A percentile compares a stretch with the other conserved stretches of the same genome.
These are phyloP conservation scores for Diaporthe destruens DNA, from an alignment of 2,329 filamentous ascomycete species.

Conservation along the genomic window DNA sequence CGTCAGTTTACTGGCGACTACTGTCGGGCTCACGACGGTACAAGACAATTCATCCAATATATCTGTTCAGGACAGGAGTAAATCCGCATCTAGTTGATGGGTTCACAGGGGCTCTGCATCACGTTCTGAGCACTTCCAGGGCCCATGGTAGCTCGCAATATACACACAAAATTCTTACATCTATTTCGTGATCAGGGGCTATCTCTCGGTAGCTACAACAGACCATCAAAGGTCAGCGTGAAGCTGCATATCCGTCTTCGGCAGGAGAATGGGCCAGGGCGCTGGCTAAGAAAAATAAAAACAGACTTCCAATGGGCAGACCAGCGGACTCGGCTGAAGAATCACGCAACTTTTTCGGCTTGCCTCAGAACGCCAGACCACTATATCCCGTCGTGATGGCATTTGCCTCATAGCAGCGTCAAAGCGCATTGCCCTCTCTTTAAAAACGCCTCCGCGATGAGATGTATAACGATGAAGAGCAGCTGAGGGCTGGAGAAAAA, in stretches of 20 bases:
- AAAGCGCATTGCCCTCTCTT: not conserved
- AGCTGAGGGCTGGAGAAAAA: not conserved
- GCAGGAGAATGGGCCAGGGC: not conserved
- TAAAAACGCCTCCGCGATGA: slow-evolving; percentile 9
- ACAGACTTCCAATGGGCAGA: not conserved
- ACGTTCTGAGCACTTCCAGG: too few species aligned
- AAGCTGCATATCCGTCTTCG: not conserved
- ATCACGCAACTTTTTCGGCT: not conserved
- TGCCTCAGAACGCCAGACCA: slow-evolving; percentile 8
- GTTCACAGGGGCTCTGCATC: not conserved
- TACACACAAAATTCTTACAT: not conserved
- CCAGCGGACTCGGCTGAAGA: not conserved
- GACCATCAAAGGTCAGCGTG: not conserved
- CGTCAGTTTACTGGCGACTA: not conserved
- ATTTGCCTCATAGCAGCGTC: slow-evolving; percentile 4
- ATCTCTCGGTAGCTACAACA: slow-evolving; percentile 1
- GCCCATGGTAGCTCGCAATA: not conserved
- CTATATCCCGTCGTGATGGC: not conserved
- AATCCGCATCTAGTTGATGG: too few species aligned
- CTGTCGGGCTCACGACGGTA: not conserved
- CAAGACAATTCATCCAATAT: too few species aligned
- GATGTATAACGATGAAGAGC: slow-evolving; percentile 18
- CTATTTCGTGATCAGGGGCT: slow-evolving; percentile 4
- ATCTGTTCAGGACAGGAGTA: not conserved
- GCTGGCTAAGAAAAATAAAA: not conserved